Conservation (phyloP, 2,329 filamentous ascomycete genomes). For the Hymenoscyphus linearis region DNA sequence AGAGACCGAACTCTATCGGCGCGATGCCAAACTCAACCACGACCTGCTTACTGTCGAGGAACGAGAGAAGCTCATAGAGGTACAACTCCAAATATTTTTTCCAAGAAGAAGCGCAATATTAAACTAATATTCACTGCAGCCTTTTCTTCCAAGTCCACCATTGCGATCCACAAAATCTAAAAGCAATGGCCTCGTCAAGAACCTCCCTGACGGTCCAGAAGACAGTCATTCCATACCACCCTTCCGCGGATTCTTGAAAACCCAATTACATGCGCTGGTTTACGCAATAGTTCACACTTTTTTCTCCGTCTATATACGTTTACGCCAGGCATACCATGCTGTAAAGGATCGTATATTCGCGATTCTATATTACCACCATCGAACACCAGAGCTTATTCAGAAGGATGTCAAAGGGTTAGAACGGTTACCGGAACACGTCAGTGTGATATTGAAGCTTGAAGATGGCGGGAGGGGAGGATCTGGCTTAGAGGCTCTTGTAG, state of each 20-base stretch:
- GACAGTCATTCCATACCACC: slow-evolving; percentile 40
- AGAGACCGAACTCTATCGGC: slow-evolving; percentile 40
- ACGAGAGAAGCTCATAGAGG: slow-evolving; percentile 42
- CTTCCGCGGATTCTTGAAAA: slow-evolving; percentile 55
- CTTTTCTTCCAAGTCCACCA: slow-evolving; percentile 31
- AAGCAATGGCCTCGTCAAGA: slow-evolving; percentile 26
- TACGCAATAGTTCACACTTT: slow-evolving; percentile 70
- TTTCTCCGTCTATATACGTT: slow-evolving; percentile 83
- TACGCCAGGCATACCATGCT: slow-evolving; percentile 73
- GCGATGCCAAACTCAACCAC: slow-evolving; percentile 40
- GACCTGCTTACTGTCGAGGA: slow-evolving; percentile 39
- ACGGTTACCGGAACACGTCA: slow-evolving; percentile 78
- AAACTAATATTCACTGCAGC: slow-evolving; percentile 24
- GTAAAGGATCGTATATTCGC: slow-evolving; percentile 73
- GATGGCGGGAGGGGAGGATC: slow-evolving; percentile 63
- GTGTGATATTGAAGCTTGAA: slow-evolving; percentile 74
- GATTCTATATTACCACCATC: slow-evolving; percentile 90
- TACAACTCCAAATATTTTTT: slow-evolving; percentile 22
- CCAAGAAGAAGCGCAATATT: background rate
- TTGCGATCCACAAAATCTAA: slow-evolving; percentile 18
- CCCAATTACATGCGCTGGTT: slow-evolving; percentile 59
- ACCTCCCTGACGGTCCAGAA: slow-evolving; percentile 19
- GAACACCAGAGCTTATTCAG: slow-evolving; percentile 86
- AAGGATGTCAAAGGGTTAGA: slow-evolving; percentile 73
- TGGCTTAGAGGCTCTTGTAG: slow-evolving; percentile 76